Conservation (phyloP, 495 filamentous ascomycete genomes). For the Apodospora peruviana region DNA sequence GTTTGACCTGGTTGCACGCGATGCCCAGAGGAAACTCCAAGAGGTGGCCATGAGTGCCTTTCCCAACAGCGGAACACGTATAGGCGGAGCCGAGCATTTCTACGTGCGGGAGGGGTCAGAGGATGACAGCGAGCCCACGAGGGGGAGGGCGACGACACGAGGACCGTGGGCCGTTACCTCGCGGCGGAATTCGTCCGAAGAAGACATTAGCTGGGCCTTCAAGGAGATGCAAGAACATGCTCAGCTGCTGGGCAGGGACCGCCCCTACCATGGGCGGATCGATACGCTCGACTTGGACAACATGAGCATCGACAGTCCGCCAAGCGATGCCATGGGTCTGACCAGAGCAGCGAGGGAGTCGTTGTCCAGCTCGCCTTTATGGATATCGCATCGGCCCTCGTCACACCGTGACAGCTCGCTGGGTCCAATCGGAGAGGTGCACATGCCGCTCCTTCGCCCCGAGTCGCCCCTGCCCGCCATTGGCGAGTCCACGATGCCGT, state of each 20-base stretch:
- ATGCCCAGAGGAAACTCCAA: slow-evolving; percentile 63
- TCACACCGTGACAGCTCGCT: slow-evolving; percentile 14
- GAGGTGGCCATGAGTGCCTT: slow-evolving; percentile 45
- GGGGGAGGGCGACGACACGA: slow-evolving; percentile 26
- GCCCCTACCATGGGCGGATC: slow-evolving; percentile 10
- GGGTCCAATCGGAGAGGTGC: slow-evolving; percentile 30
- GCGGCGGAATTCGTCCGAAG: slow-evolving; percentile 39
- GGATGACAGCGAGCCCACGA: slow-evolving; percentile 26
- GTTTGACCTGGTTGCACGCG: slow-evolving; percentile 66
- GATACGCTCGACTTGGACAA: slow-evolving; percentile 36
- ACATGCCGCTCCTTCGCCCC: slow-evolving; percentile 32
- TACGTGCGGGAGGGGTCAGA: slow-evolving; percentile 49
- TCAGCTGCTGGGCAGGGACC: slow-evolving; percentile 20
- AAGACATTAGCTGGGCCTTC: slow-evolving; percentile 44
- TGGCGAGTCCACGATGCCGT: slow-evolving; percentile 26
- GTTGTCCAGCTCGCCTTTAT: slow-evolving; percentile 22
- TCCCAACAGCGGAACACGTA: slow-evolving; percentile 39
- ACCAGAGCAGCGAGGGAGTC: slow-evolving; percentile 29
- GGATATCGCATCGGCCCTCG: slow-evolving; percentile 11
- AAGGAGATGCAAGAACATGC: slow-evolving; percentile 48
- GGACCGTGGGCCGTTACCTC: slow-evolving; percentile 29
- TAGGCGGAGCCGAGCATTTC: slow-evolving; percentile 49
- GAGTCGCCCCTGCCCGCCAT: slow-evolving; percentile 32
- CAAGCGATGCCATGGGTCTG: slow-evolving; percentile 36
- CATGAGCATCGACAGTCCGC: slow-evolving; percentile 38